Evolutionary conservation across 192 early-diverging fungal genomes (phyloP), one percentile per base, ranked within the genome.

Genomic region (Chytriomyces sp.): DNA sequence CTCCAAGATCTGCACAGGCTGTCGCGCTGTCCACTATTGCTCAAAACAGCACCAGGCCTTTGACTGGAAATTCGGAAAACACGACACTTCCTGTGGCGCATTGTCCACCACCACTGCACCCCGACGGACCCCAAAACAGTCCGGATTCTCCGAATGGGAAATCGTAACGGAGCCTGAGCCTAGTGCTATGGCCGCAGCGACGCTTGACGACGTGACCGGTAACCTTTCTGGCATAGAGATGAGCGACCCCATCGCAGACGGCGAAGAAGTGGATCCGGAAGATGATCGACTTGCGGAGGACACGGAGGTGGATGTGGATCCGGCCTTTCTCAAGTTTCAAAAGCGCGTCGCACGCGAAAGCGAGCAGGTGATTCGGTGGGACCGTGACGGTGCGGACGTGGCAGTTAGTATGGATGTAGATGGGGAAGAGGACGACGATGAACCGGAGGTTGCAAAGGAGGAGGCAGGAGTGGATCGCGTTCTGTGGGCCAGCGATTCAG

Each of bases 321-420:
- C 86, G 28, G 90, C 90, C 0, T 99, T 99, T 80, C 73, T 99
- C 66, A 79, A 88, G 71, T 99, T 98, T 81, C 94, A 99, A 77
- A 89, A 89, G 70, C 88, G 89, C 34, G 82, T 96, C 8, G 81
- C 86, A 30, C 55, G 83, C n/a, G 84, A 88, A 53, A 91, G 94
- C 0, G 90, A 92, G 12, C 96, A 99, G 66, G 90, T 99, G 2
- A 59, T 99, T 44, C 89, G 96, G 70, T 93, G 86, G 60, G 77
- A 66, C 19, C 36, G 49, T 26, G 32, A 30, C 30, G 31, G 22
- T 41, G 52, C 26, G 4, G 59, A 52, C 7, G n/a, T n/a, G n/a
- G n/a, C n/a, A n/a, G n/a, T n/a, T n/a, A n/a, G n/a, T n/a, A 36
- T 33, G n/a, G 54, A 56, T 3, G 25, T 3, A 30, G 72, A 64